Evolutionary conservation across 2,329 filamentous ascomycete genomes (phyloP).

Genomic region (Neofusicoccum cordaticola): DNA sequence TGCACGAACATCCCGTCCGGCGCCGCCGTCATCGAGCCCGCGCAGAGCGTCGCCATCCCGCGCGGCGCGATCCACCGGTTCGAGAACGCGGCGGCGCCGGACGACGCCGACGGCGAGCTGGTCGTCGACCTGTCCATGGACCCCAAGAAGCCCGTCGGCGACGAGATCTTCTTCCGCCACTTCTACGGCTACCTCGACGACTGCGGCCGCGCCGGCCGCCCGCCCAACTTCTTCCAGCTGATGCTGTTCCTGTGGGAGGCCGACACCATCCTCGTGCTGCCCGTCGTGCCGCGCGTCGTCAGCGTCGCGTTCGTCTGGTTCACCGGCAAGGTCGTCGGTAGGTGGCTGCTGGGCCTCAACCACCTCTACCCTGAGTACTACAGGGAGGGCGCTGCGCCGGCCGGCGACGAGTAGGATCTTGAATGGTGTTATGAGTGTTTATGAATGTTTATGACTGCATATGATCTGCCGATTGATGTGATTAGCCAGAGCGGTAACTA

Average conservation of each 20-base stretch:
- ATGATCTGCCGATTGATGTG: too few relatives aligned
- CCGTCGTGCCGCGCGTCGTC: background rate
- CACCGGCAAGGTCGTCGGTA: background rate
- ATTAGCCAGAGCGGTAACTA: too few relatives aligned
- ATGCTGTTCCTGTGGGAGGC: constrained; percentile 14
- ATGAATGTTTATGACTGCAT: background rate
- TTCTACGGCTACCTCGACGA: constrained; percentile 16
- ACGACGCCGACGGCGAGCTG: background rate
- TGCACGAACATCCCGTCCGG: background rate
- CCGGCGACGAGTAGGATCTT: background rate
- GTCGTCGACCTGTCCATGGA: constrained; percentile 13
- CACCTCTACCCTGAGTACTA: constrained; percentile 6
- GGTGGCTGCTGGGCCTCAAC: background rate
- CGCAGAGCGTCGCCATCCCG: constrained; percentile 8
- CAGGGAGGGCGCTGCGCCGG: background rate
- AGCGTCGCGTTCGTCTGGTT: constrained; percentile 7
- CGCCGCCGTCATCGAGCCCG: background rate
- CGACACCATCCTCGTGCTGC: constrained; percentile 13
- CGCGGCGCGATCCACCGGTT: constrained; percentile 12
- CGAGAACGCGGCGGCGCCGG: constrained; percentile 5
- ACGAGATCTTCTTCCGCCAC: constrained; percentile 16
- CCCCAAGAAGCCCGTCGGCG: constrained; percentile 2
- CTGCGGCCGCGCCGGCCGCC: background rate
- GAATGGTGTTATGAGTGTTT: background rate
- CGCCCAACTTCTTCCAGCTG: constrained; percentile 11